Base-by-base conservation (phyloP, 768 basidiomycete species). In the Tephrocybe sp. region DNA sequence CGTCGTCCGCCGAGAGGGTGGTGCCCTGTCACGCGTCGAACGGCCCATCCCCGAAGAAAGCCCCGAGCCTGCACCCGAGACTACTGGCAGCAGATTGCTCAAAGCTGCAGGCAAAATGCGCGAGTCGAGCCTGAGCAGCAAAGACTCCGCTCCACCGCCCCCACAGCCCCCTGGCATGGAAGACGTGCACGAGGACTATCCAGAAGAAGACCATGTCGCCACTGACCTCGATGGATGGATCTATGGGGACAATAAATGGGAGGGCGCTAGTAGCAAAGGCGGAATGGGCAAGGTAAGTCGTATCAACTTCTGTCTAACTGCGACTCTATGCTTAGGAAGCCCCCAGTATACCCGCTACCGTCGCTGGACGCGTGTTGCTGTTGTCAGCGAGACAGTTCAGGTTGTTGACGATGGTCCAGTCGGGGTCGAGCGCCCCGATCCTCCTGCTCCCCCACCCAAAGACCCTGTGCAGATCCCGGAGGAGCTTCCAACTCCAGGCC, bases 191-290 rank as follows among this genome's bases (percentile, higher is more conserved):
- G 65, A 72, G 7, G 65, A 65, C 3, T 42, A 53, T 2, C 68
- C 69, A 14, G 77, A 77, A 2, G 80, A 83, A 47, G 80, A 85
- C 38, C 69, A 73, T 24, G 18, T 58, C 9, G 64, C 71, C 32
- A 96, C 93, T 1, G 94, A 98, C 63, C 64, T 75, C 3, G 92
- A 95, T 54, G 94, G 94, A 3, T 98, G 94, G 94, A 79, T 93
- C 5, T 97, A 93, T 61, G 88, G 85, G 2, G 94, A 95, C 59
- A 98, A 98, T 66, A 96, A 97, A 65, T 98, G 94, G 94, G 93
- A 97, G 63, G 78, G 73, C 17, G 74, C 79, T 39, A 85, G 83
- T 48, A 73, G 74, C 49, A 88, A 85, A 58, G 90, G 91, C 42
- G 91, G 92, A 5, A 80, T 95, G 71, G 89, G 93, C 66, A 94